Base-by-base conservation (phyloP, 2,329 filamentous ascomycete genomes). In the Septoria petroselini region DNA sequence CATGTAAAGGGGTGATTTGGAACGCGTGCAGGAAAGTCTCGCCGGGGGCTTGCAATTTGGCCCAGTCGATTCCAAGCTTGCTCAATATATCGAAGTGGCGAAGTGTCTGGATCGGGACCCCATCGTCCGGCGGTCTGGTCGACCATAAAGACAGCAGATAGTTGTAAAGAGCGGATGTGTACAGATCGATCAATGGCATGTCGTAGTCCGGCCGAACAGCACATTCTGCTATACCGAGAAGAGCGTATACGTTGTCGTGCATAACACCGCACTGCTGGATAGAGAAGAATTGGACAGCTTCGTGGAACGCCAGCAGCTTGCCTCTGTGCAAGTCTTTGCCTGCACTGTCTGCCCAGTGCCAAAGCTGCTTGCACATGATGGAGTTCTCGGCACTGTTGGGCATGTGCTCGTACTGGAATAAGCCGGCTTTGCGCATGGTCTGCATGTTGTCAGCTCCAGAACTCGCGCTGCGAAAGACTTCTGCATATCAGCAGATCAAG, bases 151-250 rank as follows among this genome's bases (percentile, higher is more conserved):
- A 48, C 3, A 48, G 27, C 37, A 48, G 14, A 12, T 40, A 48
- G 4, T 48, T 48, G 27, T 31, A 48, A 7, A 41, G 44, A 1
- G 44, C 44, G 19, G 34, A 25, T 1, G 44, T 41, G 19, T 48
- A 48, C 2, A 50, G 48, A 12, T 50, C 48, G 30, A 50, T 27
- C 23, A 50, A n/a, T 17, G 48, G 41, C 48, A 44, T 50, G 23
- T 45, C 41, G 25, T 50, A 50, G n/a, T 50, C 41, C 2, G 48
- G 48, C 6, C 23, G 12, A 29, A 50, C 39, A 30, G 29, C 18
- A 18, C 40, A 33, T 23, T 45, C 31, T 8, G 48, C 48, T n/a
- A 50, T 50, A 44, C 48, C 48, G 7, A 50, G 23, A 8, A 50
- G n/a, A 35, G 33, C 48, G 8, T 41, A 50, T 31, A 50, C 48